Evolutionary conservation across 805 yeast genomes (phyloP), one percentile per base, ranked within the genome.

Genomic region (Yarrowia sp.): DNA sequence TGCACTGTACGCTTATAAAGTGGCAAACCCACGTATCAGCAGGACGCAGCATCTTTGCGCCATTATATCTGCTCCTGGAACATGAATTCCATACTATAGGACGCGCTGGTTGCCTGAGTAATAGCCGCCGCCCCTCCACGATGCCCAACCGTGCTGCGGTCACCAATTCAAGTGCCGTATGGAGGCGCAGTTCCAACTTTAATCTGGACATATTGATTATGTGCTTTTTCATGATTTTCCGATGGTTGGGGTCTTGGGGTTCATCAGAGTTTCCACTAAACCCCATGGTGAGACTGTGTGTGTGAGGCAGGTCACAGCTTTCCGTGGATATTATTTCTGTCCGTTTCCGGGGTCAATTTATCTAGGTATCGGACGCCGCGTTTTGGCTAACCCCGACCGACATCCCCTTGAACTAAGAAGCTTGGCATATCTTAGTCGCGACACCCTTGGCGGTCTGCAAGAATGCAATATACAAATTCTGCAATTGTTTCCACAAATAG

Each of bases 131-230:
- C 35, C 50, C 35, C 35, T 28, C 50, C 10, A 32, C 5, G 18
- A 14, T n/a, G 38, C 36, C 38, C 17, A 33, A 17, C 18, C 41
- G 18, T 48, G 32, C 39, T 35, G 55, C 31, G 41, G 55, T 48
- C 32, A 14, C 35, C 35, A 18, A 18, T 22, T 14, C 17, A 14
- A 22, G 58, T 51, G 58, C 58, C 58, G 58, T 51, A 18, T 51
- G 58, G 58, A 51, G 58, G 58, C 58, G 58, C 58, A 51, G 58
- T n/a, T 36, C 58, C 43, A 51, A 51, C 58, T 51, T 51, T 51
- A 51, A 14, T 51, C 38, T 7, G 32, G 17, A 13, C 18, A 22
- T 22, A 17, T 13, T 32, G 58, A 11, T 36, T 33, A 31, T 28
- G 7, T 9, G 28, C 28, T 13, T 32, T 32, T 36, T 15, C 39